Conservation (phyloP, 768 basidiomycete genomes). For the Boletus eberwhitei region DNA sequence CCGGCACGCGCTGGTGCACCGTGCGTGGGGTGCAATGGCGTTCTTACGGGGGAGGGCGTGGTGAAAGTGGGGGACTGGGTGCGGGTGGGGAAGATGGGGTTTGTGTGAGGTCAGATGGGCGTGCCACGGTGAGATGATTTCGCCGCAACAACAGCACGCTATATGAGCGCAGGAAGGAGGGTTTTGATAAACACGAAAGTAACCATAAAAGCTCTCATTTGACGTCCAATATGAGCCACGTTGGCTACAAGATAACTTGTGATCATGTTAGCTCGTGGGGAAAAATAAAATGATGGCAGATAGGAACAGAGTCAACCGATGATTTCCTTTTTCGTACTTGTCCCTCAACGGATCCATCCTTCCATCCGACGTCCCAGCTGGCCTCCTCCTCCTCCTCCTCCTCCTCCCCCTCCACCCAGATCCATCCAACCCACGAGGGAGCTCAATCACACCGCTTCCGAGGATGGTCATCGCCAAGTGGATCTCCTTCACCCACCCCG, state of each 20-base stretch:
- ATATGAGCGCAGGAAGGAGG: background rate
- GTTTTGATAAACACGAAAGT: background rate
- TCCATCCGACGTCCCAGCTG: background rate
- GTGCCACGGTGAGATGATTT: background rate
- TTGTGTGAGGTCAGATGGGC: conserved; percentile 14
- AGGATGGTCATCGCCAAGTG: conserved; percentile 39
- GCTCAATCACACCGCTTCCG: background rate
- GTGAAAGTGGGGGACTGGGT: conserved; percentile 63
- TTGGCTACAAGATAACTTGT: background rate
- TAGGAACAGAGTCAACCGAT: too few species aligned
- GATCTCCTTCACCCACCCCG: conserved; percentile 34
- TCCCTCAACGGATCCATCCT: conserved; percentile 10
- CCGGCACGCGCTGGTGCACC: conserved; percentile 45
- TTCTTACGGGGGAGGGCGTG: conserved; percentile 47
- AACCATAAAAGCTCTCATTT: too few species aligned
- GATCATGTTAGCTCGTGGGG: too few species aligned
- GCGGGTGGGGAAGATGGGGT: conserved; percentile 42
- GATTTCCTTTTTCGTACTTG: background rate
- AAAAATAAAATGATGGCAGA: too few species aligned
- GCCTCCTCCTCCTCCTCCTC: background rate
- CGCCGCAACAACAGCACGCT: background rate
- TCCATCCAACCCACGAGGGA: background rate
- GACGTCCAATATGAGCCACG: too few species aligned
- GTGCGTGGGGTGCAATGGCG: conserved; percentile 67
- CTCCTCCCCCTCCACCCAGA: background rate